Evolutionary conservation across 208 protist species (phyloP).

Genomic region (Leishmania guyanensis): DNA sequence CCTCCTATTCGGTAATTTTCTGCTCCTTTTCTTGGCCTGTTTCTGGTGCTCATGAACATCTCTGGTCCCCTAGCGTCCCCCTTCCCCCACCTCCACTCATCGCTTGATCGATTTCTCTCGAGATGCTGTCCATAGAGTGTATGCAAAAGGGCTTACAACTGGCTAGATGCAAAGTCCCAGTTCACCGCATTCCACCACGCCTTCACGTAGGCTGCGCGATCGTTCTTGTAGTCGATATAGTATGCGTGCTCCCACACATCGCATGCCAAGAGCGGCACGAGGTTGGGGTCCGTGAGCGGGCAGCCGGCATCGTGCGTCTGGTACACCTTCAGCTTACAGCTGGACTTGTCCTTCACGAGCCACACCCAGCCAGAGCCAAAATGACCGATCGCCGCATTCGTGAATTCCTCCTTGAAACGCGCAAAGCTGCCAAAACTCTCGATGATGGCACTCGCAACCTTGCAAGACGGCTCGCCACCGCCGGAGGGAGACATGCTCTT

Average conservation of each 20-base stretch:
- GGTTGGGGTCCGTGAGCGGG: conserved; percentile 69
- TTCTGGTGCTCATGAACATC: neutral
- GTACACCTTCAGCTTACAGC: conserved; percentile 82
- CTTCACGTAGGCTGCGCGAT: conserved; percentile 90
- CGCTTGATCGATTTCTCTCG: neutral
- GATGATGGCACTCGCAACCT: conserved; percentile 76
- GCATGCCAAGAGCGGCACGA: conserved; percentile 86
- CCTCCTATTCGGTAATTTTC: neutral
- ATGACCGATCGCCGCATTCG: conserved; percentile 76
- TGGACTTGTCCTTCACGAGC: conserved; percentile 90
- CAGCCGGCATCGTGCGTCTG: conserved; percentile 82
- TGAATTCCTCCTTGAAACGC: conserved; percentile 95
- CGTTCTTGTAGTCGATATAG: conserved; percentile 96
- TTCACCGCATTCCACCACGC: conserved; percentile 94
- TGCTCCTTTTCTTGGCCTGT: neutral
- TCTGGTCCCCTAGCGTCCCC: neutral
- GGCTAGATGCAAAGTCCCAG: conserved; percentile 93
- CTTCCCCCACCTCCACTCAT: neutral
- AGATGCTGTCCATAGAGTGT: neutral
- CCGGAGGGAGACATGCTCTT: conserved; percentile 71
- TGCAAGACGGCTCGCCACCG: conserved; percentile 63
- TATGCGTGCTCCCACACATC: conserved; percentile 97
- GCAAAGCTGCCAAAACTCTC: conserved; percentile 83
- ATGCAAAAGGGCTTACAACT: conserved; percentile 31
- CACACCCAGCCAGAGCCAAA: conserved; percentile 96